Conservation (phyloP, 2,329 filamentous ascomycete genomes). For the Macrophomina phaseolina region DNA sequence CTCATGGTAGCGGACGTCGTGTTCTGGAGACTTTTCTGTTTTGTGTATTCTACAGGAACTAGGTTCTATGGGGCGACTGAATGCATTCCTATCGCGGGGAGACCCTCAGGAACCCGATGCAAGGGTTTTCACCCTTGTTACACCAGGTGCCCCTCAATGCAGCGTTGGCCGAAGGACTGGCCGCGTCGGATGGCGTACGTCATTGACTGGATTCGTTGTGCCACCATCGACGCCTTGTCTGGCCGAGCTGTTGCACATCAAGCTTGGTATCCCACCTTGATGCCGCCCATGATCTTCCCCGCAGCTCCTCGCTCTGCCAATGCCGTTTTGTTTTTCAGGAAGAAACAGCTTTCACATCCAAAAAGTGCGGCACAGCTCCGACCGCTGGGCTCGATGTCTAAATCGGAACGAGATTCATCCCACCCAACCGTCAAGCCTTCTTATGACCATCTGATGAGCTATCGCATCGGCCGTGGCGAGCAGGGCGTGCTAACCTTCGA, state of each 20-base stretch:
- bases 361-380: too few species aligned
- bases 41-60: too few species aligned
- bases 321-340: too few species aligned
- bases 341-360: too few species aligned
- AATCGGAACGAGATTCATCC: neutral
- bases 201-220: conserved; percentile 20
- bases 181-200: conserved; percentile 6
- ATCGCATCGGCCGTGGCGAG: conserved; percentile 65
- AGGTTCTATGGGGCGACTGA: too few species aligned
- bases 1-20: neutral
- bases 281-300: neutral
- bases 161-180: neutral
- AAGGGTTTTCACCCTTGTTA: neutral
- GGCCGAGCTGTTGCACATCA: conserved; percentile 1
- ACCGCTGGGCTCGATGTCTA: neutral
- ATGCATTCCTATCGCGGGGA: neutral
- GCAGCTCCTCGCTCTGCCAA: too few species aligned
- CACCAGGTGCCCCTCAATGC: neutral
- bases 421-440: neutral
- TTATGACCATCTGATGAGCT: conserved; percentile 53
- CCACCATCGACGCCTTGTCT: neutral
- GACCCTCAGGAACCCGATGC: too few species aligned
- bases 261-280: neutral
- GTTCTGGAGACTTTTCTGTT: neutral
- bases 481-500: conserved; percentile 67